Evolutionary conservation across 1,284 basidiomycete species (phyloP).

Genomic region (Cryptococcus sp.): DNA sequence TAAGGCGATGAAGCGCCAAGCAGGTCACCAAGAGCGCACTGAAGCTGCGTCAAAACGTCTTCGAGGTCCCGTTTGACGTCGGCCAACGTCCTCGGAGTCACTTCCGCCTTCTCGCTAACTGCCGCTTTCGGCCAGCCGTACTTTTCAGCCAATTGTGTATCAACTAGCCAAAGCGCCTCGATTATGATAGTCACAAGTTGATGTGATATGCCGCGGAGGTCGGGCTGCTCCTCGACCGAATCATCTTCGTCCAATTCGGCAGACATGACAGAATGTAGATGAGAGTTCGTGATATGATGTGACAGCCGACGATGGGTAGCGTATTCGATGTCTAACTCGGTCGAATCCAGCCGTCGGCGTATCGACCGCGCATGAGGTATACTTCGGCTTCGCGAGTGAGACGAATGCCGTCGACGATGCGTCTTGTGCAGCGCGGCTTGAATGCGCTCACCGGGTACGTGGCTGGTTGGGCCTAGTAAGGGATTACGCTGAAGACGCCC

Average conservation of each 20-base stretch:
- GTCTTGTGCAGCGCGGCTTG: slow-evolving; percentile 37
- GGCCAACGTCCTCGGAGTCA: neutral
- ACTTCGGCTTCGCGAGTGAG: slow-evolving; percentile 1
- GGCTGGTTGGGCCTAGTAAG: slow-evolving; percentile 40
- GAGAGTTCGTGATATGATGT: neutral
- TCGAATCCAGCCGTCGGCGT: neutral
- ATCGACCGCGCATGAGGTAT: too few relatives aligned
- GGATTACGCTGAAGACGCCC: slow-evolving; percentile 41
- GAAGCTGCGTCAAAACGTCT: slow-evolving; percentile 10
- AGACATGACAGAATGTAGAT: neutral
- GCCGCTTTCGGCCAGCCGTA: slow-evolving; percentile 9
- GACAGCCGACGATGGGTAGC: neutral
- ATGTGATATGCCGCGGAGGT: slow-evolving; percentile 14
- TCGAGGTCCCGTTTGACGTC: slow-evolving; percentile 10
- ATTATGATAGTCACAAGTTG: slow-evolving; percentile 15
- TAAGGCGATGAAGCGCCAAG: slow-evolving; percentile 1
- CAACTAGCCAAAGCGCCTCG: slow-evolving; percentile 9
- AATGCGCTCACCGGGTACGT: slow-evolving; percentile 47
- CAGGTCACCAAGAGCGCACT: slow-evolving; percentile 8
- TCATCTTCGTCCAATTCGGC: neutral
- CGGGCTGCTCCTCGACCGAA: slow-evolving; percentile 1
- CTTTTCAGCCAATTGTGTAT: slow-evolving; percentile 6
- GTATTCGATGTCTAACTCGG: neutral
- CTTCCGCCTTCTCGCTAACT: neutral
- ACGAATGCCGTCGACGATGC: slow-evolving; percentile 4